Base-by-base conservation (phyloP, 2,329 filamentous ascomycete genomes). In the Cephalotrichum gorgonifer region DNA sequence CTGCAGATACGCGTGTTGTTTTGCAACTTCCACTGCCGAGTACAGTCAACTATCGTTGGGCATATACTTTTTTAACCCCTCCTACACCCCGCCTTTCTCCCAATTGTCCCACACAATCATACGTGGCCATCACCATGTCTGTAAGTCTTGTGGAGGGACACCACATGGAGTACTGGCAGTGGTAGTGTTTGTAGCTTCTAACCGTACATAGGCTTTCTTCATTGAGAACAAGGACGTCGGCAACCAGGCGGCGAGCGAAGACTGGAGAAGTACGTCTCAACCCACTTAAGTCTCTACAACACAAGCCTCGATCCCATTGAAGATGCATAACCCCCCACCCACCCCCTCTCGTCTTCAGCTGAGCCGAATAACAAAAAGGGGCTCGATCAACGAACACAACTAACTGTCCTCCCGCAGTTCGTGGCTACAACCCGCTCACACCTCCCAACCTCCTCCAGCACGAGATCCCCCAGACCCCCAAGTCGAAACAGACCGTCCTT, bases 361-460 rank as follows among this genome's bases (percentile, higher is more conserved):
- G n/a, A n/a, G n/a, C n/a, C n/a, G n/a, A n/a, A n/a, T n/a, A n/a
- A n/a, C n/a, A n/a, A n/a, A n/a, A n/a, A n/a, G n/a, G n/a, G n/a
- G n/a, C n/a, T n/a, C n/a, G n/a, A n/a, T n/a, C n/a, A n/a, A n/a
- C n/a, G n/a, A n/a, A n/a, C n/a, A n/a, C n/a, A n/a, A n/a, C n/a
- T n/a, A n/a, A n/a, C n/a, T n/a, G n/a, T 8, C 17, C 7, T 17
- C 39, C 20, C 17, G n/a, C 52, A 42, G 22, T 89, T 66, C 84
- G 85, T 54, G 91, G 91, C 58, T 91, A 94, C 77, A 95, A 95
- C 65, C 91, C 88, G 59, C 75, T 98, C 56, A 96, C 88, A 14
- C 83, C 93, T 6, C 93, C 93, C 53, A 88, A 95, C 62, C 82
- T 98, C 54, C 88, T 98, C 52, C 91, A 97, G 68, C 86, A 91